Base-by-base conservation (phyloP, 495 filamentous ascomycete species). In the Glutinoglossum americanum region DNA sequence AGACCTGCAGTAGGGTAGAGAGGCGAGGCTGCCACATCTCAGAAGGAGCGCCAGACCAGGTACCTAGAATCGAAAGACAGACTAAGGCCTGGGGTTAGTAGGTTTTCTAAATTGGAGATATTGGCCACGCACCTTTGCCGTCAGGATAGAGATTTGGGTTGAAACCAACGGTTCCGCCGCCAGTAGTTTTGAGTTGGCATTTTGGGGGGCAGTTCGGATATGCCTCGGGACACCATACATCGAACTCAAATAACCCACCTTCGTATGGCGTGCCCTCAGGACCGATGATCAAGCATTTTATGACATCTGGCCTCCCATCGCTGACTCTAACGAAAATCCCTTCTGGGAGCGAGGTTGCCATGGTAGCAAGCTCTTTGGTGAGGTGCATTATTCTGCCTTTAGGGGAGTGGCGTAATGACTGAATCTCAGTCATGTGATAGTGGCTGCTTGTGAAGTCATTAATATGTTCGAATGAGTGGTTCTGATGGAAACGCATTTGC, bases 251-350 rank as follows among this genome's bases (percentile, higher is more conserved):
- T 13, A 81, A 60, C 0, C 78, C 80, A 44, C 75, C 65, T 60
- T 80, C 75, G 70, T 83, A 82, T 15, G 80, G 80, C 10, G 80
- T 80, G 10, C 65, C 71, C 13, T 60, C 62, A 3, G 78, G 76
- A 0, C 79, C 80, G 9, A 76, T 64, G 27, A 83, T 81, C 60
- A 83, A 57, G 25, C 73, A 62, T 62, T 80, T 80, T 65, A 82
- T 72, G 17, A 77, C 62, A 63, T 82, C 80, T 1, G 73, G 69
- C 0, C 79, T 69, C 3, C 68, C 71, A 19, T 71, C 67, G 19
- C 73, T 73, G 56, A 78, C 68, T 23, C 74, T 73, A 33, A 83
- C 69, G 60, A 76, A 82, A 58, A 83, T 80, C 13, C 79, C 78
- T 11, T 73, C 68, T 0, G 79, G 77, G 0, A 83, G 68, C 8